Conservation (phyloP, 345 rosid species). For the Salix koriyanagi region DNA sequence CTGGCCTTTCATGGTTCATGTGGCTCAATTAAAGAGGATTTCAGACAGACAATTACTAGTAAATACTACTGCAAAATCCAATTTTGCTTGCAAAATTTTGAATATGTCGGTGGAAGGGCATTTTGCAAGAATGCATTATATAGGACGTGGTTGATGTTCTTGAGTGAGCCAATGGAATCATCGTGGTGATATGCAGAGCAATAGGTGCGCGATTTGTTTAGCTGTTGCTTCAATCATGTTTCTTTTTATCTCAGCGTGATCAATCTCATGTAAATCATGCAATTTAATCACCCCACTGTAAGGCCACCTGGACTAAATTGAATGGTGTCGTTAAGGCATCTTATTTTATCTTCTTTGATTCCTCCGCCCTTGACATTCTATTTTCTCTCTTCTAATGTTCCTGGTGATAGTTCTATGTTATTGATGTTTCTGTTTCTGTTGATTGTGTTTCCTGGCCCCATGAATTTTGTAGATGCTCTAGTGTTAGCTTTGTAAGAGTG, state of each 20-base stretch:
- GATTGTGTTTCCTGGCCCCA: not conserved
- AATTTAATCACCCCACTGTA: not conserved
- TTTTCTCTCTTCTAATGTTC: not conserved
- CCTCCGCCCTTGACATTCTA: not conserved
- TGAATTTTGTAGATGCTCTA: not conserved
- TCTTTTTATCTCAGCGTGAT: not conserved
- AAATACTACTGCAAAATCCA: not conserved
- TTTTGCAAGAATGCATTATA: not conserved
- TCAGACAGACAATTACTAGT: not conserved
- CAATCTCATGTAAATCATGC: slow-evolving; percentile 1
- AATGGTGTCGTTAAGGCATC: not conserved
- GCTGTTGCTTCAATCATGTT: slow-evolving; percentile 1
- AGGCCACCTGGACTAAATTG: not conserved
- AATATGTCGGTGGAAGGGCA: not conserved
- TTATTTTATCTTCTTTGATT: not conserved
- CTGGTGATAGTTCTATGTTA: not conserved
- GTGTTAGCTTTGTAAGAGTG: not conserved
- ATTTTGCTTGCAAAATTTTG: slow-evolving; percentile 6
- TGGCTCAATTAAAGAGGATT: not conserved
- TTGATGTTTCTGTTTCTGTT: not conserved
- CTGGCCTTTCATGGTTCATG: not conserved
- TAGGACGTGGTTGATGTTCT: not conserved
- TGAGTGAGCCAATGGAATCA: slow-evolving; percentile 11
- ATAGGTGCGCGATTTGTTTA: not conserved
- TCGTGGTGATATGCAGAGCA: not conserved